A percentile compares a stretch with the other conserved stretches of the same genome.
phyloP scores from a whole-genome alignment of 2,329 filamentous ascomycete species.

The Penicillium nordicum region DNA sequence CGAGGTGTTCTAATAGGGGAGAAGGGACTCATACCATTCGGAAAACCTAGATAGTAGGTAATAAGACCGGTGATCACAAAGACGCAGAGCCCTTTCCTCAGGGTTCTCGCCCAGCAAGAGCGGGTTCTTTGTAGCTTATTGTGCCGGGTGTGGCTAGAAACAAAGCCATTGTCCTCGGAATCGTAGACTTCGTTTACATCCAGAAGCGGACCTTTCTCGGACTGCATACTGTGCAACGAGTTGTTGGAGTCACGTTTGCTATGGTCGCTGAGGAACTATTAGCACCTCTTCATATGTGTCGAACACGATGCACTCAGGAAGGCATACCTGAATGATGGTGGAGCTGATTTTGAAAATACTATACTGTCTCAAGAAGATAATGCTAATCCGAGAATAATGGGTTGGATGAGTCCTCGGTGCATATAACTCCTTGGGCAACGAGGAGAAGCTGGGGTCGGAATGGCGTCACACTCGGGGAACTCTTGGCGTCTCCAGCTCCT shows the following conservation, averaged over 20 bases:
- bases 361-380: not conserved
- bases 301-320: not conserved
- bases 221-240: not conserved
- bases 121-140: constrained; percentile 6
- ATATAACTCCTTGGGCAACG: not conserved
- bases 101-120: constrained; percentile 1
- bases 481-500: not conserved
- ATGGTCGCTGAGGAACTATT: constrained; percentile 9
- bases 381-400: not conserved
- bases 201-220: constrained; percentile 8
- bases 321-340: not conserved
- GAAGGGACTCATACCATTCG: constrained; percentile 1
- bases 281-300: not conserved
- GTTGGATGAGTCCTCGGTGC: not conserved
- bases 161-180: constrained; percentile 1
- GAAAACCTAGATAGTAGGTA: constrained; percentile 6
- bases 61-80: constrained; percentile 7
- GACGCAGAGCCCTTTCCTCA: constrained; percentile 8
- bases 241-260: constrained; percentile 7
- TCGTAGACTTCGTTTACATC: not conserved
- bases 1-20: too few species aligned
- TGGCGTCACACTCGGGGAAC: constrained; percentile 3
- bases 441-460: constrained; percentile 1
- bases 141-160: not conserved
- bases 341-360: not conserved